A percentile compares a stretch with the other conserved stretches of the same genome.
phyloP scores from a whole-genome alignment of 805 yeast genomes.

The Zygosaccharomyces bisporus region DNA sequence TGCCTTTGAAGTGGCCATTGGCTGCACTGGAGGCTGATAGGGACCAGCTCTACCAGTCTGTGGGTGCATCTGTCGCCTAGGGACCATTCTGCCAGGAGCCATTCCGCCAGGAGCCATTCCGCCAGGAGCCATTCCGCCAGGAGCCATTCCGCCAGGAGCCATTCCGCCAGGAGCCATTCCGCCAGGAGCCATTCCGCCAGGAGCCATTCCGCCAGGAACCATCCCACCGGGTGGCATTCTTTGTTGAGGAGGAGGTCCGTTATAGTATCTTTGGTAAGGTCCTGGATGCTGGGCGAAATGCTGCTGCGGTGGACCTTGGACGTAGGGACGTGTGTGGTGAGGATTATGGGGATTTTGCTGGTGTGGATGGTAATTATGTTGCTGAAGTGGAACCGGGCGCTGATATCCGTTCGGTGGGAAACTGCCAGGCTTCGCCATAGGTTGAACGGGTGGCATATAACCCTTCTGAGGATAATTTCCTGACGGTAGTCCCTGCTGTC shows the following conservation, averaged over 20 bases:
- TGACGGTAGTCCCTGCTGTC: not conserved
- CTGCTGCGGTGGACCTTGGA: slow-evolving; percentile 9
- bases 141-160: slow-evolving; percentile 3
- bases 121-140: slow-evolving; percentile 4
- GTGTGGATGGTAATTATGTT: not conserved
- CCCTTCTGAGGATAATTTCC: not conserved
- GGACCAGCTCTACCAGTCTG: slow-evolving; percentile 16
- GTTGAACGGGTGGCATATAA: not conserved
- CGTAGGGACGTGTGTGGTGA: slow-evolving; percentile 7
- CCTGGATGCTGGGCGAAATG: slow-evolving; percentile 8
- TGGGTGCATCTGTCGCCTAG: slow-evolving; percentile 9
- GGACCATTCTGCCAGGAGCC: slow-evolving; percentile 2
- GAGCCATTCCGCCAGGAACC: slow-evolving; percentile 3
- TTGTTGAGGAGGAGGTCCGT: slow-evolving; percentile 11
- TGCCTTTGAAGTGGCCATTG: slow-evolving; percentile 14
- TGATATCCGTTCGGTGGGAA: not conserved
- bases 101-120: slow-evolving; percentile 6
- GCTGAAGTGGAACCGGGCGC: not conserved
- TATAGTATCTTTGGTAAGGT: slow-evolving; percentile 6
- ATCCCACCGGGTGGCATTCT: slow-evolving; percentile 4
- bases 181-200: slow-evolving; percentile 5
- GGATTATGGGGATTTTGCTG: not conserved
- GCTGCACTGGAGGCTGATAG: slow-evolving; percentile 9
- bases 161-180: slow-evolving; percentile 2
- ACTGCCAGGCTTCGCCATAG: slow-evolving; percentile 2